A percentile compares a stretch with the other conserved stretches of the same genome.
Evolutionary conservation across 495 filamentous ascomycete species (phyloP).

Genomic region (Mycothermus thermophilus): DNA sequence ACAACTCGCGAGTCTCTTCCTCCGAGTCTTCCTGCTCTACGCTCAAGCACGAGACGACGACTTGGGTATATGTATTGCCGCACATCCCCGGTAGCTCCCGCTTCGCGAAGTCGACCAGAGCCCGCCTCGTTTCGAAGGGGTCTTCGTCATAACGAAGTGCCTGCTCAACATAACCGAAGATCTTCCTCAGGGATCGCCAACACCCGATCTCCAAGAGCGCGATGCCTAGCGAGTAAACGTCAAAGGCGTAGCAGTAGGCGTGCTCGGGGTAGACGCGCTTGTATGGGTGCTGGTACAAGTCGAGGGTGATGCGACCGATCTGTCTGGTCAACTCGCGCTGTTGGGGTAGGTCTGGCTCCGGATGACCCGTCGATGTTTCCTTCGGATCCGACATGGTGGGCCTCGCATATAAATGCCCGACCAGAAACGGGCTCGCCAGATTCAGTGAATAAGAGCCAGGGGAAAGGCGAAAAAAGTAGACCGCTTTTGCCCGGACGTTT

Average conservation of each 20-base stretch:
- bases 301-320: conserved; percentile 2
- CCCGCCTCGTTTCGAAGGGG: too few species aligned
- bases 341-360: too few species aligned
- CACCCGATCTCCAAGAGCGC: not conserved
- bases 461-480: not conserved
- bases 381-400: not conserved
- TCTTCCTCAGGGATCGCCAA: too few species aligned
- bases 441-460: not conserved
- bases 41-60: too few species aligned
- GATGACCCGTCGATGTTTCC: not conserved
- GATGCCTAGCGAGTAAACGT: conserved; percentile 3
- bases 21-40: not conserved
- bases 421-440: not conserved
- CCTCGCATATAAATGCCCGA: not conserved
- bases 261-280: not conserved
- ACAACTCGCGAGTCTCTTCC: not conserved
- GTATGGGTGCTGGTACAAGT: conserved; percentile 1
- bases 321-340: too few species aligned
- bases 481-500: not conserved
- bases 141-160: too few species aligned
- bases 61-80: too few species aligned
- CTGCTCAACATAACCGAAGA: too few species aligned
- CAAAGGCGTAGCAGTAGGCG: conserved; percentile 1
- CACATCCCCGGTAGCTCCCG: too few species aligned
- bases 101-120: too few species aligned